phyloP scores from a whole-genome alignment of 768 basidiomycete genomes.

The Boletus fagicola region DNA sequence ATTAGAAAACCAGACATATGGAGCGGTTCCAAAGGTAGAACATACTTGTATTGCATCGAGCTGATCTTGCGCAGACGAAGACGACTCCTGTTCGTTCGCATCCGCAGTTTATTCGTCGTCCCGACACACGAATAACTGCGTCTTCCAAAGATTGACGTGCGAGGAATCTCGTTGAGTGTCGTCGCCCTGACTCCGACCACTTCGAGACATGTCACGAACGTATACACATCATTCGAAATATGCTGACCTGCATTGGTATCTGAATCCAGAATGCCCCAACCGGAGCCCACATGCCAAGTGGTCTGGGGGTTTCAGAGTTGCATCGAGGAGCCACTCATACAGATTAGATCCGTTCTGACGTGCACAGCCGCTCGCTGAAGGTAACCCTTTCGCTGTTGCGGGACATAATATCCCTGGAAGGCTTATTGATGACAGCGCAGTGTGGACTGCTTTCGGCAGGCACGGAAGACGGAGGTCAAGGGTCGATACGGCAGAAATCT shows the following conservation, averaged over 20 bases:
- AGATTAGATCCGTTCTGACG: too few relatives aligned
- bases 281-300: too few relatives aligned
- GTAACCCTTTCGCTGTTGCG: background rate
- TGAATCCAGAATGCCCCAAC: too few relatives aligned
- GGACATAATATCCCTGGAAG: background rate
- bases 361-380: too few relatives aligned
- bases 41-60: conserved; percentile 39
- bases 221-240: too few relatives aligned
- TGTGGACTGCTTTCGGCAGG: background rate
- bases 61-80: background rate
- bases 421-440: too few relatives aligned
- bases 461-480: background rate
- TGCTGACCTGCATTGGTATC: too few relatives aligned
- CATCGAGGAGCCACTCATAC: too few relatives aligned
- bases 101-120: background rate
- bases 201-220: too few relatives aligned
- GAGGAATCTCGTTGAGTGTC: background rate
- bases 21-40: conserved; percentile 10
- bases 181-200: background rate
- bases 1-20: background rate
- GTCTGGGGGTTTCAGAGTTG: too few relatives aligned
- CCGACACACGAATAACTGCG: background rate
- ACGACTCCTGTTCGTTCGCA: background rate
- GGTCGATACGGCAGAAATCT: background rate
- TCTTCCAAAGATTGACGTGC: background rate